Base-by-base conservation (phyloP, 2,329 filamentous ascomycete genomes). In the Nigrograna mackinnonii region DNA sequence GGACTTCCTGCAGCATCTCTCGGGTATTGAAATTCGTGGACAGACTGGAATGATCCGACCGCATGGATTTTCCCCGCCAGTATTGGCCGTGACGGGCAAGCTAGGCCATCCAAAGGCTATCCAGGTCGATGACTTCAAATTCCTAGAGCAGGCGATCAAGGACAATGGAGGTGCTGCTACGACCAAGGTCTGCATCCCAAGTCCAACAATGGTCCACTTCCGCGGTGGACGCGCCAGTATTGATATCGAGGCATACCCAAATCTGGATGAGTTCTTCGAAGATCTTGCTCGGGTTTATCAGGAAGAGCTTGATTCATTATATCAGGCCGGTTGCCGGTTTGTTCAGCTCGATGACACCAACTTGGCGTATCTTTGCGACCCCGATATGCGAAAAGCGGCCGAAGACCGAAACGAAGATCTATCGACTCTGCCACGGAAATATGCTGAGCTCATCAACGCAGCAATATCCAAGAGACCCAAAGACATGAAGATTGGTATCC, bases 141-240 rank as follows among this genome's bases (percentile, higher is more conserved):
- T 75, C 64, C 73, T 82, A 39, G 72, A 79, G 64, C 55, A 67
- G 21, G 70, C 71, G 33, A 76, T 80, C 60, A 65, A 63, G 37
- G 39, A 61, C 28, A 61, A 61, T 21, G 66, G 59, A 39, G 64
- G 64, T 39, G 62, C 58, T 34, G 67, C 66, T 5, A 76, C 68
- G 2, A 71, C 75, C 30, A 82, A 82, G 60, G 78, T 82, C 22
- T 79, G 76, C 69, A 81, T 82, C 46, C 79, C 79, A 3, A 74
- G 68, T 30, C 79, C 79, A 11, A 82, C 79, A n/a, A 81, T 81
- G 79, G 73, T 81, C 37, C 79, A 82, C 59, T 82, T 82, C 72
- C 75, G 79, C 43, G 77, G 78, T 46, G 76, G 73, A 9, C 70
- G 78, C 22, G 76, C 79, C 17, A 71, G 70, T 52, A 81, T 81